Evolutionary conservation across 768 basidiomycete species (phyloP).

Genomic region (Cystobasidium ongulense): DNA sequence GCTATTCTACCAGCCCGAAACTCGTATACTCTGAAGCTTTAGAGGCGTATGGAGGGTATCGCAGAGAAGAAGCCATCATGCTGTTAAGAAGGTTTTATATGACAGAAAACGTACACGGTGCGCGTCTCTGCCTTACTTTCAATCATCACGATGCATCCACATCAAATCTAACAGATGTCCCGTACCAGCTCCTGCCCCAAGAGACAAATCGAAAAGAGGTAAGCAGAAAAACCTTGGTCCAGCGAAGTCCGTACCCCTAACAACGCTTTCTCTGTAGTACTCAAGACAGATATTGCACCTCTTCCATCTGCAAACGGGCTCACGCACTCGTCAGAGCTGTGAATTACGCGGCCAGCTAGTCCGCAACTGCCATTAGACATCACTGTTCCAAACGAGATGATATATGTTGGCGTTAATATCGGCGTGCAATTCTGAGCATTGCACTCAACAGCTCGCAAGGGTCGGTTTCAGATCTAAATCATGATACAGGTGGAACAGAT

Average conservation of each 20-base stretch:
- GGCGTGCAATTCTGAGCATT: no score
- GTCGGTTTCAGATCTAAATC: no score
- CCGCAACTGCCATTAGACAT: no score
- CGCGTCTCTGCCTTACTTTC: conserved; percentile 8
- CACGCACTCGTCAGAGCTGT: background rate
- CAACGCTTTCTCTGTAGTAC: background rate
- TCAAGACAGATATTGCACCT: conserved; percentile 23
- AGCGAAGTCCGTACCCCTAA: background rate
- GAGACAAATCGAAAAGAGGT: conserved; percentile 66
- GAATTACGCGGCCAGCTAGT: no score
- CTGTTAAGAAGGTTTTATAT: conserved; percentile 78
- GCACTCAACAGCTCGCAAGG: no score
- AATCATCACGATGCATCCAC: conserved; percentile 7
- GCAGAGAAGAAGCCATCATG: conserved; percentile 77
- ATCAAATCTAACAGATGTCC: conserved; percentile 25
- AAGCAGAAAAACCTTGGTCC: background rate
- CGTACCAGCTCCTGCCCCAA: conserved; percentile 72
- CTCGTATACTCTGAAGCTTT: conserved; percentile 72
- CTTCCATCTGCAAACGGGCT: background rate
- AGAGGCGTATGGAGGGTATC: conserved; percentile 64
- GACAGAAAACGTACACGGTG: conserved; percentile 88
- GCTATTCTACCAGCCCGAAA: conserved; percentile 50
- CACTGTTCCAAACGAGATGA: no score
- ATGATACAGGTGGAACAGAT: no score
- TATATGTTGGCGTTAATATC: no score